Base-by-base conservation (phyloP, 441 rosid genomes). In the Adansonia madagascariensis region DNA sequence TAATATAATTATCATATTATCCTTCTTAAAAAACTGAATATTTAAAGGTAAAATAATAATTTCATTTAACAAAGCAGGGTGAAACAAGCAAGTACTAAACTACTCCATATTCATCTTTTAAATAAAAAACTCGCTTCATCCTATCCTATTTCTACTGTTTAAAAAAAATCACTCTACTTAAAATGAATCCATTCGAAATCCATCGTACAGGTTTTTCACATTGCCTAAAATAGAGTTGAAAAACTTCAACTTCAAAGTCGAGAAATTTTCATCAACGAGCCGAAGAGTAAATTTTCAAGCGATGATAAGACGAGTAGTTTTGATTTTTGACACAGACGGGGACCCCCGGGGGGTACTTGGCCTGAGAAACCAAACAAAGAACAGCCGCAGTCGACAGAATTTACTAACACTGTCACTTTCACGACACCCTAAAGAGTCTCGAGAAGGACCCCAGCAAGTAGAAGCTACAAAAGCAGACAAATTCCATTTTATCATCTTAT, bases 351-450 rank as follows among this genome's bases (percentile, higher is more conserved):
- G 27, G 27, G 27, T 24, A 24, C 27, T 22, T 59, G 24, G 61
- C 18, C 24, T 24, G 66, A 11, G 43, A 12, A 0, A 57, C 18
- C 8, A 17, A 18, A 22, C 20, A 56, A 61, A 0, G 41, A 24
- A 24, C n/a, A 35, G 17, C 6, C 22, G 22, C 10, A 6, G 27
- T 8, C 70, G 9, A 24, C 27, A 17, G 17, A 41, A 65, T n/a
- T 41, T 41, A 65, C 15, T 1, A 17, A 18, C 39, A 20, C 11
- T 11, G 18, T 46, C 72, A 20, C 7, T 68, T 68, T 46, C 17
- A 46, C 17, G 22, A 64, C 27, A 73, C 22, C 9, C 52, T 73
- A 0, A 17, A 73, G 78, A n/a, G 55, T 80, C 41, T 1, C 52
- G 12, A 4, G 52, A n/a, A 20, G 76, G 78, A 17, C 59, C 82